Base-by-base conservation (phyloP, 257 asterid genomes). In the Nemophila menziesii region DNA sequence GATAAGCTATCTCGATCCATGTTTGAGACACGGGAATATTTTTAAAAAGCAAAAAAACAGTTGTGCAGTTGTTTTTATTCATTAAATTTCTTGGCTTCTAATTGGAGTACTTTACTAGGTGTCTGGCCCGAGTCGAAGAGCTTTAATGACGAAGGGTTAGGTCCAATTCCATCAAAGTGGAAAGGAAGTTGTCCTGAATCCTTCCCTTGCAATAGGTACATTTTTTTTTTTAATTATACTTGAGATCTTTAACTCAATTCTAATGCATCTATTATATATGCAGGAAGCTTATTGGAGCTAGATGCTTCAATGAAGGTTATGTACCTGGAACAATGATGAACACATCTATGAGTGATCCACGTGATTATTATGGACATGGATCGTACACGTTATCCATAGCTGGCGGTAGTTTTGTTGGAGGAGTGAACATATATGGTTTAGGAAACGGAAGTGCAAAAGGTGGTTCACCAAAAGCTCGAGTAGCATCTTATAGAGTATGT, bases 41-140 rank as follows among this genome's bases (percentile, higher is more conserved):
- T n/a, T n/a, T n/a, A n/a, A n/a, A n/a, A n/a, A n/a, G n/a, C n/a
- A n/a, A n/a, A n/a, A n/a, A n/a, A n/a, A n/a, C n/a, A n/a, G n/a
- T n/a, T n/a, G n/a, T n/a, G n/a, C n/a, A n/a, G n/a, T n/a, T n/a
- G n/a, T n/a, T n/a, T 20, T 7, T 20, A 21, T 39, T 24, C 8
- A 11, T 34, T 7, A 42, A 19, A 19, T 50, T 4, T 58, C 42
- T 2, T n/a, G n/a, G n/a, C n/a, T 11, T 29, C 14, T 29, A n/a
- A 55, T 3, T 39, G 11, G 0, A 2, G 2, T 39, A 19, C 8
- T 45, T 51, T 53, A 5, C 9, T 20, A 78, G 93, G 94, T 40
- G 93, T 72, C 19, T 80, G 93, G 95, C 93, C 92, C 1, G 93
- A 80, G 54, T 77, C 95, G 20, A 16, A 54, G 70, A 82, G 97